Evolutionary conservation across 805 yeast genomes (phyloP).

Genomic region (Yamadazyma kitorensis): DNA sequence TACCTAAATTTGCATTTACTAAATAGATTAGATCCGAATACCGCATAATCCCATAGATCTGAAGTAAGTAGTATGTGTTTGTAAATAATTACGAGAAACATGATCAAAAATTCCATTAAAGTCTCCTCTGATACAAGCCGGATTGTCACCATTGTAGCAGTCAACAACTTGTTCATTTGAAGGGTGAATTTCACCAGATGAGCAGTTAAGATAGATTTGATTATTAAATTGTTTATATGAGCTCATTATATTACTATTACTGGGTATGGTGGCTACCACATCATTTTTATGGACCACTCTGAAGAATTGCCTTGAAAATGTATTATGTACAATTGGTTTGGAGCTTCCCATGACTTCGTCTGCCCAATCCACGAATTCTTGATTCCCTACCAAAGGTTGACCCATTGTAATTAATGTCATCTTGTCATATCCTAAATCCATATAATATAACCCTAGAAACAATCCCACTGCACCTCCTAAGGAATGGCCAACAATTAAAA

Average conservation of each 20-base stretch:
- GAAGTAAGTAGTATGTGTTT: conserved; percentile 37
- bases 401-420: conserved; percentile 41
- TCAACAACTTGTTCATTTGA: conserved; percentile 27
- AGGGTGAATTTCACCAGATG: conserved; percentile 25
- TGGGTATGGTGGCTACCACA: conserved; percentile 29
- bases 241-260: conserved; percentile 15
- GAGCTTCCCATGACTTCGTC: conserved; percentile 32
- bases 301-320: conserved; percentile 19
- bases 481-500: conserved; percentile 30
- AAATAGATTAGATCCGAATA: conserved; percentile 11
- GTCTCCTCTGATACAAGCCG: conserved; percentile 30
- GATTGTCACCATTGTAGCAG: conserved; percentile 26
- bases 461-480: conserved; percentile 43
- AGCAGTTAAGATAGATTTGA: conserved; percentile 36
- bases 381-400: conserved; percentile 43
- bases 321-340: conserved; percentile 16
- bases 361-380: conserved; percentile 34
- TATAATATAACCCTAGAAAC: conserved; percentile 33
- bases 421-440: conserved; percentile 31
- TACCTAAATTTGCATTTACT: conserved; percentile 33
- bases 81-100: conserved; percentile 19
- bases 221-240: conserved; percentile 33
- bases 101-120: conserved; percentile 14
- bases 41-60: conserved; percentile 36
- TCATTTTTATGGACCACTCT: conserved; percentile 26